Conservation (phyloP, 2,329 filamentous ascomycete genomes). For the Trichoderma koningii region DNA sequence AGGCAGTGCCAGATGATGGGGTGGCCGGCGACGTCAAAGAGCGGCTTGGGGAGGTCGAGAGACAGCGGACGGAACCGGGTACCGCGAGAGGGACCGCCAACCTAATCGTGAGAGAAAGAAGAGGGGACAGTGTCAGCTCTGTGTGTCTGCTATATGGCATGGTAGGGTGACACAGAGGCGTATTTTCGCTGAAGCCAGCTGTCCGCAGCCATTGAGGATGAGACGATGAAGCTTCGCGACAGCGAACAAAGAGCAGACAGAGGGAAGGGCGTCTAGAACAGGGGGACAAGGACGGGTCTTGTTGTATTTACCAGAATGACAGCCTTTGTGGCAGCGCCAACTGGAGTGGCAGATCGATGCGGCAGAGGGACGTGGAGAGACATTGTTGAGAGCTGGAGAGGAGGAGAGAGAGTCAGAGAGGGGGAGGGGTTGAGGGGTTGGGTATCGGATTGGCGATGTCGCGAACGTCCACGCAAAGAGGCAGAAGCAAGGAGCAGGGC, state of each 20-base stretch:
- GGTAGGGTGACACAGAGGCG: not conserved
- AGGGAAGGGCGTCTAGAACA: not conserved
- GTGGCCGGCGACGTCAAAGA: constrained; percentile 97
- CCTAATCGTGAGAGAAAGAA: constrained; percentile 53
- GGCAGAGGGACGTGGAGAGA: constrained; percentile 59
- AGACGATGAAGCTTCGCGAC: constrained; percentile 5
- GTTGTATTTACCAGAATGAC: constrained; percentile 74
- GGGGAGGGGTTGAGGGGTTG: constrained; percentile 13
- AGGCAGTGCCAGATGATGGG: constrained; percentile 98
- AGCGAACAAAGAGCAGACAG: constrained; percentile 1
- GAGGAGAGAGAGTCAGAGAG: constrained; percentile 8
- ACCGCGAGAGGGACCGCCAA: constrained; percentile 91
- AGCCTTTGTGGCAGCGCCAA: constrained; percentile 75
- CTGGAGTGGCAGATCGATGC: constrained; percentile 48
- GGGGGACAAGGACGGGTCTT: not conserved
- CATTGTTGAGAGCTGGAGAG: constrained; percentile 37
- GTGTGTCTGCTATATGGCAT: not conserved
- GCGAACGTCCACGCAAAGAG: not conserved
- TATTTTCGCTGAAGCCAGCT: not conserved
- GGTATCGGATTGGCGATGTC: not conserved
- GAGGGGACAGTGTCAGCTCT: not conserved
- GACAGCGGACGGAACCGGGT: constrained; percentile 94
- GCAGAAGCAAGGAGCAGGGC: not conserved
- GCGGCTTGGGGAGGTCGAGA: constrained; percentile 95
- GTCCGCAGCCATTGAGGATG: not conserved